A percentile compares a stretch with the other conserved stretches of the same genome.
These are phyloP conservation scores for Xanthoconium stramineum DNA, from an alignment of 768 basidiomycete species.

Conservation along the genomic window DNA sequence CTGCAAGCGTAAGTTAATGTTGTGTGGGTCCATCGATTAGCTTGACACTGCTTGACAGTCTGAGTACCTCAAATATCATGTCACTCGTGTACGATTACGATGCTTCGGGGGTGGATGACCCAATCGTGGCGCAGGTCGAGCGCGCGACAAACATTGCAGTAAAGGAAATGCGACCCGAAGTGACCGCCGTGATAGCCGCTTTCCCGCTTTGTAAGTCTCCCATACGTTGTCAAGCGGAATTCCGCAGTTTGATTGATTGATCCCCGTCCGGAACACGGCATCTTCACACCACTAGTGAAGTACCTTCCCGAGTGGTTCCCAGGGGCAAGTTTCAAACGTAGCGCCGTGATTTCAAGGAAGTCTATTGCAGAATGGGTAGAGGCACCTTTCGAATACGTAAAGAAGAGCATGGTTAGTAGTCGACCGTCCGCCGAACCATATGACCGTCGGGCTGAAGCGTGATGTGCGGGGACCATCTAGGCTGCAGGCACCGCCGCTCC, in stretches of 20 bases:
- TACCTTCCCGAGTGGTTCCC: slow-evolving; percentile 25
- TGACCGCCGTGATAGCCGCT: slow-evolving; percentile 11
- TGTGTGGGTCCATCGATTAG: neutral
- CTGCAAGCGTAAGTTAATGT: slow-evolving; percentile 15
- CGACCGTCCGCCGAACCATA: neutral
- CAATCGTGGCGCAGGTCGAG: slow-evolving; percentile 17
- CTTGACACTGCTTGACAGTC: slow-evolving; percentile 10
- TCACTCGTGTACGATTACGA: slow-evolving; percentile 26
- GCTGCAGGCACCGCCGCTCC: slow-evolving; percentile 17
- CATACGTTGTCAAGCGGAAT: neutral
- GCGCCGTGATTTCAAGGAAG: slow-evolving; percentile 11
- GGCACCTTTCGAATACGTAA: slow-evolving; percentile 23
- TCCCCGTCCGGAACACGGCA: neutral
- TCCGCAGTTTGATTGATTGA: neutral
- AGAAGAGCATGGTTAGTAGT: slow-evolving; percentile 17
- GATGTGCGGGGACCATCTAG: slow-evolving; percentile 3
- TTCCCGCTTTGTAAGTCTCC: slow-evolving; percentile 19
- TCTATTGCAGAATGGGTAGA: slow-evolving; percentile 14
- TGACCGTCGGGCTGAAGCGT: neutral
- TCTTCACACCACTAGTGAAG: slow-evolving; percentile 7
- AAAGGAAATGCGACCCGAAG: slow-evolving; percentile 17
- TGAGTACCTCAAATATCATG: slow-evolving; percentile 22
- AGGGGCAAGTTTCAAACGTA: slow-evolving; percentile 20
- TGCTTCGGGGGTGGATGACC: slow-evolving; percentile 15
- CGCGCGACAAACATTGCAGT: slow-evolving; percentile 2